phyloP scores from a whole-genome alignment of 1,139 yeast species.

The Taphrina pruni region DNA sequence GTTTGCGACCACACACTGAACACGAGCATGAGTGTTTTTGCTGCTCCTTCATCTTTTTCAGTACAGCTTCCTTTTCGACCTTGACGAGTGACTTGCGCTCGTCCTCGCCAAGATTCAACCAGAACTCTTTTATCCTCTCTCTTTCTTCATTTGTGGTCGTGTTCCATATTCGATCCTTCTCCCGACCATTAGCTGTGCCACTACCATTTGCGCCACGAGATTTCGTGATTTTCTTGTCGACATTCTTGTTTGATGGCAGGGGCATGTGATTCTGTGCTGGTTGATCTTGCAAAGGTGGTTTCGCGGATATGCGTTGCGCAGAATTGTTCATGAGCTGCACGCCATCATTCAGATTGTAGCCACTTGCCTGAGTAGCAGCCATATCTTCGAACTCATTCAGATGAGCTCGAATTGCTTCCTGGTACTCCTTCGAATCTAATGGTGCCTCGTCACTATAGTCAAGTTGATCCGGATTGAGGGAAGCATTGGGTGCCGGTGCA shows the following conservation, averaged over 20 bases:
- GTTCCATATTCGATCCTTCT: constrained; percentile 63
- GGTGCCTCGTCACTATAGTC: constrained; percentile 27
- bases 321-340: background rate
- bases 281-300: background rate
- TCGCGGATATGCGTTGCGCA: background rate
- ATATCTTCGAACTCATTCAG: constrained; percentile 34
- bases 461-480: constrained; percentile 17
- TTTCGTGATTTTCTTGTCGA: constrained; percentile 53
- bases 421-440: constrained; percentile 29
- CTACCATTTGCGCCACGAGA: constrained; percentile 53
- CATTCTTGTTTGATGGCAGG: background rate
- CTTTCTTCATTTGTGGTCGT: constrained; percentile 65
- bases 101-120: constrained; percentile 69
- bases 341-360: background rate
- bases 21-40: constrained; percentile 70
- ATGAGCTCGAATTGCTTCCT: constrained; percentile 37
- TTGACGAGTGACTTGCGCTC: constrained; percentile 68
- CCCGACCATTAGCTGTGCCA: constrained; percentile 44
- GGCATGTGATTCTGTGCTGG: background rate
- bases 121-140: constrained; percentile 64
- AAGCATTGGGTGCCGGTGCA: background rate
- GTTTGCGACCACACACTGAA: constrained; percentile 77
- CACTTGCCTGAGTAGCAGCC: constrained; percentile 8
- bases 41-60: constrained; percentile 67
- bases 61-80: constrained; percentile 73